These are phyloP conservation scores for Metschnikowia reukaufii DNA, from an alignment of 805 yeast species.

Conservation along the genomic window DNA sequence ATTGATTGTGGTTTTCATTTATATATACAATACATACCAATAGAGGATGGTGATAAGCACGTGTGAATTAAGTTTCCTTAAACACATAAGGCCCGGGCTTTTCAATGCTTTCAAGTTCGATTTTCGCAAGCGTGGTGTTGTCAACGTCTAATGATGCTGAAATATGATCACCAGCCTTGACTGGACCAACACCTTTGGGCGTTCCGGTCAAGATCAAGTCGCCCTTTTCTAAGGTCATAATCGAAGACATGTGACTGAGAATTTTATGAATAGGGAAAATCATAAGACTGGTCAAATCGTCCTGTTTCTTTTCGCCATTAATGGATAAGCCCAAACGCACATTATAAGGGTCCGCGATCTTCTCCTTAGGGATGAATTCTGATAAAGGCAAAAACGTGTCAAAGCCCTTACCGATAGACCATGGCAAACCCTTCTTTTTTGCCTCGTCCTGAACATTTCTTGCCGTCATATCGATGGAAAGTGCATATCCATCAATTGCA, in stretches of 20 bases:
- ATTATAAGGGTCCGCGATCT: conserved; percentile 72
- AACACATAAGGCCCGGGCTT: conserved; percentile 48
- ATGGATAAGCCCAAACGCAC: conserved; percentile 63
- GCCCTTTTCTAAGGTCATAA: conserved; percentile 89
- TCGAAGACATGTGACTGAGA: conserved; percentile 74
- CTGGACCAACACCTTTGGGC: conserved; percentile 93
- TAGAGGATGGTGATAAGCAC: not conserved
- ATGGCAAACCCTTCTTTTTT: conserved; percentile 89
- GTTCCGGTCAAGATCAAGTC: conserved; percentile 94
- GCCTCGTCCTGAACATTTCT: conserved; percentile 95
- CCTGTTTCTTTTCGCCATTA: conserved; percentile 70
- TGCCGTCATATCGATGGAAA: conserved; percentile 93
- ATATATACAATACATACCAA: not conserved
- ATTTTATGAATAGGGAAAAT: conserved; percentile 82
- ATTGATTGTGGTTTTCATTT: not conserved
- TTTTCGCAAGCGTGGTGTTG: conserved; percentile 52
- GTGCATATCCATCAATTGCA: conserved; percentile 80
- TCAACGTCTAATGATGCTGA: conserved; percentile 60
- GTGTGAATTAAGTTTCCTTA: conserved; percentile 22
- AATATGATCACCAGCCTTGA: conserved; percentile 76
- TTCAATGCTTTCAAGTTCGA: conserved; percentile 53
- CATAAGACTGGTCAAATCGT: conserved; percentile 80
- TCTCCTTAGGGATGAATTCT: conserved; percentile 59
- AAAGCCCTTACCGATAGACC: conserved; percentile 96
- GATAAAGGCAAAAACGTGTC: conserved; percentile 95